A percentile compares a stretch with the other conserved stretches of the same genome.
Evolutionary conservation across 108 stramenopile species (phyloP).

Genomic region (Skeletonema marinoi): DNA sequence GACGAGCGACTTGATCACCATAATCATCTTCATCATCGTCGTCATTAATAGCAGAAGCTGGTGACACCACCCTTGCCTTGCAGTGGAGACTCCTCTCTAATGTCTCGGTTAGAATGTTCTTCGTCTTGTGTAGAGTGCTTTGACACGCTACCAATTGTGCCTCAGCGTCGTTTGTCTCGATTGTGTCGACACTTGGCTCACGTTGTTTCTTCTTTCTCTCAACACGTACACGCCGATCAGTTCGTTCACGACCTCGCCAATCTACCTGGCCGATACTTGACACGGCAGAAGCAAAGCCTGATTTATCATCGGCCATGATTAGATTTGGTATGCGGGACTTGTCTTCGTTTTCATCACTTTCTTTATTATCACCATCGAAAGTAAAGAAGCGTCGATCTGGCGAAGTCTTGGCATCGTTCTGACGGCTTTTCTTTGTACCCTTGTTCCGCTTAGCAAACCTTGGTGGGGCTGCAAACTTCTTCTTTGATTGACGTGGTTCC

Average conservation of each 20-base stretch:
- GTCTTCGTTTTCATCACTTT: background rate
- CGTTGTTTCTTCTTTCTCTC: background rate
- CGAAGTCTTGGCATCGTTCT: background rate
- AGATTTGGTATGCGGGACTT: background rate
- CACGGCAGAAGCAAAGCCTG: background rate
- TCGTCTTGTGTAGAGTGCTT: background rate
- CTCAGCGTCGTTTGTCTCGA: background rate
- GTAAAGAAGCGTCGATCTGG: background rate
- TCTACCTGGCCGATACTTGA: background rate
- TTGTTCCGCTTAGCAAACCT: background rate
- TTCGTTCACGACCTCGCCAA: slow-evolving; percentile 1
- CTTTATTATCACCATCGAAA: background rate
- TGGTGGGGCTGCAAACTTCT: background rate
- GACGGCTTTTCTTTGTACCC: background rate
- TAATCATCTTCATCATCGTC: background rate
- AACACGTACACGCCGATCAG: background rate
- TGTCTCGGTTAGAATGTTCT: background rate
- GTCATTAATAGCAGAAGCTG: background rate
- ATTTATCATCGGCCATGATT: background rate
- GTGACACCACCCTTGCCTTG: background rate
- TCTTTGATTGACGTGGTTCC: background rate
- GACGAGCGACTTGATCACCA: background rate
- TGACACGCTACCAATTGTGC: background rate
- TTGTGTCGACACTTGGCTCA: background rate
- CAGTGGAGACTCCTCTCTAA: background rate